Percentiles rank a stretch among this genome's conserved stretches.
These are phyloP conservation scores for Afroboletus lepidellus DNA, from an alignment of 1,284 basidiomycete genomes.

Conservation along the genomic window DNA sequence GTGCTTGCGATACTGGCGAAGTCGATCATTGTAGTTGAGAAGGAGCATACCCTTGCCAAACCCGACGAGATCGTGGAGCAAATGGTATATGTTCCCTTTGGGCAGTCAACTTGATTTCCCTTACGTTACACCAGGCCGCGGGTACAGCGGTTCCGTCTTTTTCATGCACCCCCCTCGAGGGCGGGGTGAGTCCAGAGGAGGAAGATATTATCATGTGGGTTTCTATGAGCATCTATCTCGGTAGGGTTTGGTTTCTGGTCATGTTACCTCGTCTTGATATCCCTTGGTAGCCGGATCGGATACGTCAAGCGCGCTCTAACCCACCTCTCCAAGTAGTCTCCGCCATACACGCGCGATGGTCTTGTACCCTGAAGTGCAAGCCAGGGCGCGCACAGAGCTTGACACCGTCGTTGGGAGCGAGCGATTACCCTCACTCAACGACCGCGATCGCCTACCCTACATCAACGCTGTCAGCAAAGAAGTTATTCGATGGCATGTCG, in stretches of 20 bases:
- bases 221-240: slow-evolving; percentile 10
- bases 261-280: too few species aligned
- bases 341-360: slow-evolving; percentile 15
- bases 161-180: slow-evolving; percentile 27
- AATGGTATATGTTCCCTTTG: slow-evolving; percentile 34
- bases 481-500: slow-evolving; percentile 23
- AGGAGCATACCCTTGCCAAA: slow-evolving; percentile 23
- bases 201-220: slow-evolving; percentile 27
- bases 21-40: slow-evolving; percentile 19
- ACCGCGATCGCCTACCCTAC: slow-evolving; percentile 23
- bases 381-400: slow-evolving; percentile 25
- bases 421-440: slow-evolving; percentile 20
- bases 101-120: background rate
- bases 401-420: slow-evolving; percentile 22
- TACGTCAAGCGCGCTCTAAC: background rate
- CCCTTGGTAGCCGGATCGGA: slow-evolving; percentile 24
- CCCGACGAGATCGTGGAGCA: slow-evolving; percentile 36
- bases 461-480: slow-evolving; percentile 28
- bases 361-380: slow-evolving; percentile 25
- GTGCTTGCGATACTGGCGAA: slow-evolving; percentile 17
- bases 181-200: slow-evolving; percentile 20
- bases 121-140: slow-evolving; percentile 32
- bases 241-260: too few species aligned
- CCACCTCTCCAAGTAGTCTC: background rate
- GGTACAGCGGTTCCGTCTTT: slow-evolving; percentile 40